Evolutionary conservation across 495 filamentous ascomycete species (phyloP).

Genomic region (Echria macrotheca): DNA sequence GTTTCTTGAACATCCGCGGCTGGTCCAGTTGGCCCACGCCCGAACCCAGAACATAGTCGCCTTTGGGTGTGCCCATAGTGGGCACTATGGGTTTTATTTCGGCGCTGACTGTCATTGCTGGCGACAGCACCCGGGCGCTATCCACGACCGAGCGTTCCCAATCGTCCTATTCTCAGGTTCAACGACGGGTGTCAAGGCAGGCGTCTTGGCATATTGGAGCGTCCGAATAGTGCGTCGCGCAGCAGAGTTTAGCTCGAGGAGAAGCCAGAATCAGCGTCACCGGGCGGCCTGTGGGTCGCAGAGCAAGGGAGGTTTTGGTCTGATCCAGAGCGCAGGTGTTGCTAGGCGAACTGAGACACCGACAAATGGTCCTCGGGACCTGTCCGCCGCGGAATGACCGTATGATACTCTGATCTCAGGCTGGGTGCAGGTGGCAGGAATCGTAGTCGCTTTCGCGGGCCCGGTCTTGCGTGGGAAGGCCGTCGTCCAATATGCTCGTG

Average conservation of each 20-base stretch:
- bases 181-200: background rate
- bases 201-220: slow-evolving; percentile 19
- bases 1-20: slow-evolving; percentile 47
- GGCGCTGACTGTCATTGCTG: slow-evolving; percentile 20
- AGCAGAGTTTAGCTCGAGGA: no score
- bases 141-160: background rate
- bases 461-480: slow-evolving; percentile 11
- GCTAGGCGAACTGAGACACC: slow-evolving; percentile 7
- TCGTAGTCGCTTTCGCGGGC: slow-evolving; percentile 8
- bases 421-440: slow-evolving; percentile 18
- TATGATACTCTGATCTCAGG: slow-evolving; percentile 4
- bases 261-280: no score
- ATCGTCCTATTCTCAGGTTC: slow-evolving; percentile 9
- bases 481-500: slow-evolving; percentile 6
- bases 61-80: slow-evolving; percentile 21
- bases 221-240: background rate
- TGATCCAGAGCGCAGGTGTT: background rate
- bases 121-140: slow-evolving; percentile 4
- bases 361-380: slow-evolving; percentile 10
- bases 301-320: no score
- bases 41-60: slow-evolving; percentile 14
- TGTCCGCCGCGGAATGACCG: slow-evolving; percentile 18
- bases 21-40: slow-evolving; percentile 15
- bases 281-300: no score
- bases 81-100: slow-evolving; percentile 16